Conservation (phyloP, 768 basidiomycete genomes). For the Pleurotus sapidus region DNA sequence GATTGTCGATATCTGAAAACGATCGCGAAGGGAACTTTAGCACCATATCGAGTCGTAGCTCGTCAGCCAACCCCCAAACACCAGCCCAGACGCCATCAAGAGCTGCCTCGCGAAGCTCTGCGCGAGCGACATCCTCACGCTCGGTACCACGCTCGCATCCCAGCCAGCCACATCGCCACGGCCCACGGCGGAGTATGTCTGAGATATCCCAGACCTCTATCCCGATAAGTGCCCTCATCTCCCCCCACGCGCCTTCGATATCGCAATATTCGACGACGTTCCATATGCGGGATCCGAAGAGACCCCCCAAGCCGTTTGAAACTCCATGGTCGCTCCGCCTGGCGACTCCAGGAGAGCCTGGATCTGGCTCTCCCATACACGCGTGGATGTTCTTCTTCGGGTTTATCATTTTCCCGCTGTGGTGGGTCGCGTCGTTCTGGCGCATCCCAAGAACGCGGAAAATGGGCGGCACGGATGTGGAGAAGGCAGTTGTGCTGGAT, state of each 20-base stretch:
- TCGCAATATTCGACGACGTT: slow-evolving; percentile 49
- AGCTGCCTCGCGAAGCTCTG: slow-evolving; percentile 35
- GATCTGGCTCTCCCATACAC: slow-evolving; percentile 49
- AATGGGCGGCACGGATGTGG: slow-evolving; percentile 51
- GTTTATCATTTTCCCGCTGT: slow-evolving; percentile 64
- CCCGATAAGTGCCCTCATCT: slow-evolving; percentile 73
- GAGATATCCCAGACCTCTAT: slow-evolving; percentile 74
- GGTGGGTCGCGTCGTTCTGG: slow-evolving; percentile 54
- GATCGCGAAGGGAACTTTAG: slow-evolving; percentile 18
- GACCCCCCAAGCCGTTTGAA: slow-evolving; percentile 51
- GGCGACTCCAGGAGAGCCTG: slow-evolving; percentile 30
- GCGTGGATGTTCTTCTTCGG: slow-evolving; percentile 81
- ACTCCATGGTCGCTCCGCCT: slow-evolving; percentile 65
- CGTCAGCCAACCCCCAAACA: slow-evolving; percentile 18
- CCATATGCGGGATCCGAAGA: slow-evolving; percentile 81
- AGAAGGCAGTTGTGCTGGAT: slow-evolving; percentile 72
- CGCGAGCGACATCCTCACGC: slow-evolving; percentile 25
- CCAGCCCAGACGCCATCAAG: slow-evolving; percentile 24
- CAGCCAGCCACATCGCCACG: slow-evolving; percentile 16
- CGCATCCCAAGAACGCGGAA: slow-evolving; percentile 61
- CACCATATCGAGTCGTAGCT: slow-evolving; percentile 3
- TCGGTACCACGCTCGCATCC: slow-evolving; percentile 17
- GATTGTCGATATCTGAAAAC: slow-evolving; percentile 41
- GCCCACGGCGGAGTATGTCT: slow-evolving; percentile 39
- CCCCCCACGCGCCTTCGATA: slow-evolving; percentile 76